Evolutionary conservation across 352 stramenopile species (phyloP).

Genomic region (Phytophthora meadii): DNA sequence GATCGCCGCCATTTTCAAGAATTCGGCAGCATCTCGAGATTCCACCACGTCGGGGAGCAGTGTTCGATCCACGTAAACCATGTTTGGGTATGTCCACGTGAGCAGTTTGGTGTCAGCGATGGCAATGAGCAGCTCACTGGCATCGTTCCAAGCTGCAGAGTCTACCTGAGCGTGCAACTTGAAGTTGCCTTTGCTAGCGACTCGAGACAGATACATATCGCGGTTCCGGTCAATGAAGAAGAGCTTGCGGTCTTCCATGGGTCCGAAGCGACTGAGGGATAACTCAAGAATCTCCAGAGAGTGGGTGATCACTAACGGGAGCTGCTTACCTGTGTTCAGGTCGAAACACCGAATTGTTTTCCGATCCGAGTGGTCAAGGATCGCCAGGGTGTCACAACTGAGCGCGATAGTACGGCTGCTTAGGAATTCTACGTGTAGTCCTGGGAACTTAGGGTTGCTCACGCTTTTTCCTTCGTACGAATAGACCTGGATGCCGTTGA

Average conservation of each 20-base stretch:
- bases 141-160: slow-evolving; percentile 90
- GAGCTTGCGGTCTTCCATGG: slow-evolving; percentile 79
- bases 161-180: slow-evolving; percentile 94
- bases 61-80: slow-evolving; percentile 93
- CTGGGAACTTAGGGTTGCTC: slow-evolving; percentile 86
- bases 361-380: slow-evolving; percentile 89
- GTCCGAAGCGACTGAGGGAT: slow-evolving; percentile 81
- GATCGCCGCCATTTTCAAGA: slow-evolving; percentile 88
- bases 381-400: slow-evolving; percentile 86
- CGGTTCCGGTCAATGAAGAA: slow-evolving; percentile 92
- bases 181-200: slow-evolving; percentile 62
- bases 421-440: slow-evolving; percentile 90
- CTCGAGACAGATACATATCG: slow-evolving; percentile 83
- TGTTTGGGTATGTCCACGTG: slow-evolving; percentile 92
- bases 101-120: slow-evolving; percentile 90
- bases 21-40: slow-evolving; percentile 75
- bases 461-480: slow-evolving; percentile 93
- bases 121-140: slow-evolving; percentile 87
- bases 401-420: slow-evolving; percentile 87
- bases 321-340: slow-evolving; percentile 82
- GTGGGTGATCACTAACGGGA: slow-evolving; percentile 72
- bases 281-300: slow-evolving; percentile 84
- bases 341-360: slow-evolving; percentile 93
- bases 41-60: slow-evolving; percentile 85
- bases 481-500: slow-evolving; percentile 91